Base-by-base conservation (phyloP, 345 rosid species). In the Dovyalis caffra region DNA sequence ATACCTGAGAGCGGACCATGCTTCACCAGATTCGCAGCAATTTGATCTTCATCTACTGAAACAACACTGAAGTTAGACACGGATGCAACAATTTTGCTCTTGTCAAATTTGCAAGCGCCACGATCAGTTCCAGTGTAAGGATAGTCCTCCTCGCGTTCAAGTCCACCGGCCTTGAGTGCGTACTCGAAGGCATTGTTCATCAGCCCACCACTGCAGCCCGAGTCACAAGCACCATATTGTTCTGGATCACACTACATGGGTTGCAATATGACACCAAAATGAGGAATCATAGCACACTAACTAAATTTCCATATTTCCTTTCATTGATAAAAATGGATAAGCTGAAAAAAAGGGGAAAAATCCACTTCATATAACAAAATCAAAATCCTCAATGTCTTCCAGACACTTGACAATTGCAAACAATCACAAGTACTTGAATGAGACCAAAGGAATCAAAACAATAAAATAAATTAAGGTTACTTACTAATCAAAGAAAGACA, bases 191-290 rank as follows among this genome's bases (percentile, higher is more conserved):
- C 98, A 47, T 86, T 89, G 77, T 90, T 92, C 98, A 94, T 94
- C 63, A 94, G 77, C 60, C 97, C 98, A n/a, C 97, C 98, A 12
- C 83, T 86, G 85, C 98, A 94, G n/a, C 98, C 98, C 66, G 93
- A 79, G 73, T 94, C 97, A 33, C 98, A 92, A 2, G 94, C 83
- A 38, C 85, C 94, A 6, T 81, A 70, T 49, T 92, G 91, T 60
- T 86, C 92, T 18, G 98, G 97, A 74, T 94, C 98, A 83, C 98
- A 92, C 97, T 92, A 86, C 80, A 83, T 16, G 73, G 12, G 35
- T 9, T 32, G 33, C 15, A 56, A 16, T 6, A 14, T 26, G 28
- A 3, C 1, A 56, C 28, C 28, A 23, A 2, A 56, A 9, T 23
- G 10, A 56, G 60, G 25, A 56, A 56, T n/a, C 61, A 56, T 56